phyloP scores from a whole-genome alignment of 1,284 basidiomycete genomes.

The Leccinum pallidistipes region DNA sequence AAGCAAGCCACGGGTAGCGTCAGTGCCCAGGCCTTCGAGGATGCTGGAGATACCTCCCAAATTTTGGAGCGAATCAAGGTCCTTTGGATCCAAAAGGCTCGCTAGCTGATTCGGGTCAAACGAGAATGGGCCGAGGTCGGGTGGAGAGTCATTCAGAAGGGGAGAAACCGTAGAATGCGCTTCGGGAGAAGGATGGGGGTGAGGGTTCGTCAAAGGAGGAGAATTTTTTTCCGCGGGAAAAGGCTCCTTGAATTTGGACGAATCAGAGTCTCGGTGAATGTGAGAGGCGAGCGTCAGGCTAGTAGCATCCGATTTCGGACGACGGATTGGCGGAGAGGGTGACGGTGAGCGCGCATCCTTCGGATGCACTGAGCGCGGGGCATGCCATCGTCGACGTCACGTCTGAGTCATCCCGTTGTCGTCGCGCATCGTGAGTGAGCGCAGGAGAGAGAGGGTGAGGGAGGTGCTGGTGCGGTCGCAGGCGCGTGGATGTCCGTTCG shows the following conservation, averaged over 20 bases:
- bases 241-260: conserved; percentile 20
- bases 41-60: conserved; percentile 79
- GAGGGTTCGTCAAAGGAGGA: conserved; percentile 1
- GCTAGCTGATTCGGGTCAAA: conserved; percentile 80
- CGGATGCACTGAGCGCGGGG: too few species aligned
- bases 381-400: too few species aligned
- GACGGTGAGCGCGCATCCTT: too few species aligned
- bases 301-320: conserved; percentile 41
- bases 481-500: too few species aligned
- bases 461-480: too few species aligned
- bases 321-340: conserved; percentile 22
- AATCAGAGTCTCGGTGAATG: conserved; percentile 37
- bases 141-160: conserved; percentile 55
- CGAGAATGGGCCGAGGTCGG: conserved; percentile 69
- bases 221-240: conserved; percentile 4
- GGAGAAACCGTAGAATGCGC: conserved; percentile 30
- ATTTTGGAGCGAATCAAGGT: conserved; percentile 60
- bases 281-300: conserved; percentile 39
- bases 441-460: too few species aligned
- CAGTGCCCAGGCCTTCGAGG: conserved; percentile 74
- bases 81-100: conserved; percentile 88
- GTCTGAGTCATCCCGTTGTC: too few species aligned
- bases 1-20: conserved; percentile 55
- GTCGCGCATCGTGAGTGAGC: too few species aligned
- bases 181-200: background rate